These are phyloP conservation scores for Naganishia vaughanmartiniae DNA, from an alignment of 768 basidiomycete genomes.

Conservation along the genomic window DNA sequence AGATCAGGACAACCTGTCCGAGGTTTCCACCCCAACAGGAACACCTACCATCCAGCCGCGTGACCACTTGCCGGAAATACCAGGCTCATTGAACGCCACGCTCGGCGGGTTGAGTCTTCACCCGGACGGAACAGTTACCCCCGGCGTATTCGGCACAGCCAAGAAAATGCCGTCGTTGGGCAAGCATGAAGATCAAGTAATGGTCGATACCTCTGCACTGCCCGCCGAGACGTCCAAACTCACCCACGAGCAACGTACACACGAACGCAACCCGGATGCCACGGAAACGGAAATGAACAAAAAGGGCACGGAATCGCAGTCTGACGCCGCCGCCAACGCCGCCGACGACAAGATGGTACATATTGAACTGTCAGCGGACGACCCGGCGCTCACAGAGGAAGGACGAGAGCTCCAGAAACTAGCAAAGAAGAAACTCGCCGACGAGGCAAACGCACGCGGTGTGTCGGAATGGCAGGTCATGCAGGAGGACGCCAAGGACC, in stretches of 20 bases:
- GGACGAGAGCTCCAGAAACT: conserved; percentile 3
- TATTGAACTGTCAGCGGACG: conserved; percentile 9
- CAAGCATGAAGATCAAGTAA: neutral
- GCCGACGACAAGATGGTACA: conserved; percentile 14
- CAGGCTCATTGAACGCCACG: neutral
- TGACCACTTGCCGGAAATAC: conserved; percentile 3
- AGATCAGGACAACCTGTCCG: conserved; percentile 20
- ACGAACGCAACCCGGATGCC: neutral
- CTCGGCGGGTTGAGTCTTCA: conserved; percentile 11
- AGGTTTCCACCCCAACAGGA: conserved; percentile 14
- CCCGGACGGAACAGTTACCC: conserved; percentile 3
- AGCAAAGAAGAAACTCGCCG: conserved; percentile 2
- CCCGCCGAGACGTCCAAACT: conserved; percentile 1
- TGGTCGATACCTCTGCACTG: neutral
- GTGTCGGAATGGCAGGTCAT: conserved; percentile 13
- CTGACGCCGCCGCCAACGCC: neutral
- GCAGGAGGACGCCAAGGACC: neutral
- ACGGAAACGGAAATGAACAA: conserved; percentile 8
- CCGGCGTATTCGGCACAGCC: neutral
- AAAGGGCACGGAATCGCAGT: conserved; percentile 9
- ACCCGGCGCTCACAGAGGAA: conserved; percentile 12
- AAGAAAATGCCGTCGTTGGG: conserved; percentile 1
- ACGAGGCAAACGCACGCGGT: neutral
- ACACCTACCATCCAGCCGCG: conserved; percentile 5
- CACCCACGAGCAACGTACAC: neutral